Percentiles rank a stretch among this genome's conserved stretches.
These are phyloP conservation scores for Inga oerstediana DNA, from an alignment of 306 rosid genomes.

Conservation along the genomic window DNA sequence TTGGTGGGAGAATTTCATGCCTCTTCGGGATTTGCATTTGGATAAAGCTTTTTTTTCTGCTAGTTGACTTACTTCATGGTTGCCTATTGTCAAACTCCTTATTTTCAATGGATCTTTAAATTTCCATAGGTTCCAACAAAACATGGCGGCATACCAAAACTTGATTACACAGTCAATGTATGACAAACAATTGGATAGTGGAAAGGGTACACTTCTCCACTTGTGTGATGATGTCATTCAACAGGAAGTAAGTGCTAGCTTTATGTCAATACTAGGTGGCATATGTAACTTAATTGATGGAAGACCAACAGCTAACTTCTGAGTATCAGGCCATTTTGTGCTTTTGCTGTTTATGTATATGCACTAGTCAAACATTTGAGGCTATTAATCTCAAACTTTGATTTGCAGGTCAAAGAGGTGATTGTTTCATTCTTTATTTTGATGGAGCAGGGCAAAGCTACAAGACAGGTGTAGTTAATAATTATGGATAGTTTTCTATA, in stretches of 20 bases:
- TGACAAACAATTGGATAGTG: conserved; percentile 92
- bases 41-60: not conserved
- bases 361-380: not conserved
- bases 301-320: not conserved
- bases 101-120: conserved; percentile 1
- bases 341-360: not conserved
- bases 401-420: conserved; percentile 87
- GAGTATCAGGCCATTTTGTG: conserved; percentile 4
- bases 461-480: conserved; percentile 49
- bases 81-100: not conserved
- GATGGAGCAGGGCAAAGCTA: conserved; percentile 94
- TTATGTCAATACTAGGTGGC: not conserved
- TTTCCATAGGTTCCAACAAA: conserved; percentile 73
- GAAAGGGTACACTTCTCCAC: conserved; percentile 91
- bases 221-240: conserved; percentile 95
- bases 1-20: conserved; percentile 10
- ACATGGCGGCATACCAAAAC: conserved; percentile 76
- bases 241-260: conserved; percentile 74
- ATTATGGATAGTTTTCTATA: not conserved
- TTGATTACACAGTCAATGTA: conserved; percentile 93
- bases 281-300: not conserved
- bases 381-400: conserved; percentile 17
- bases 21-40: not conserved
- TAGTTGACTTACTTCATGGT: not conserved
- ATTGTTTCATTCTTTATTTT: conserved; percentile 75